A percentile compares a stretch with the other conserved stretches of the same genome.
These are phyloP conservation scores for Globisporangium takayamanum DNA, from an alignment of 352 stramenopile genomes.

Conservation along the genomic window DNA sequence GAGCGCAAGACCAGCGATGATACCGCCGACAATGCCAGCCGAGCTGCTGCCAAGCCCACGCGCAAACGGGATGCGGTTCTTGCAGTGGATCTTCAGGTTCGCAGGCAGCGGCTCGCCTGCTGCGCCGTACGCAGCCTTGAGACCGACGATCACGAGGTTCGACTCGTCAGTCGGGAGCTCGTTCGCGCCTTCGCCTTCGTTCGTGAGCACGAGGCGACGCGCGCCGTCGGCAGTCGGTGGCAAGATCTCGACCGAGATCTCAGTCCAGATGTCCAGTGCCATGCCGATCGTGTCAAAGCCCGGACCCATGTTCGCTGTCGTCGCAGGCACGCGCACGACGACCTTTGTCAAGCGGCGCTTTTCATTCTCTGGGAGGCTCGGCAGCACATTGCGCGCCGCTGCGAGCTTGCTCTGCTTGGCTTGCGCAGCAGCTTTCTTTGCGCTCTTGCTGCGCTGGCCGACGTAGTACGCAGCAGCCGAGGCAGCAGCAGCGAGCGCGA, in stretches of 20 bases:
- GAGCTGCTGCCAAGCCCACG: conserved; percentile 95
- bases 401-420: conserved; percentile 14
- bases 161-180: conserved; percentile 88
- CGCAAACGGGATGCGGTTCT: conserved; percentile 97
- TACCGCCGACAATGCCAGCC: conserved; percentile 97
- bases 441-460: conserved; percentile 35
- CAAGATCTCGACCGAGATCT: conserved; percentile 94
- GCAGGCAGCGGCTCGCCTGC: conserved; percentile 92
- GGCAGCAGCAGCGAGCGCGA: conserved; percentile 47
- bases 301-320: conserved; percentile 97
- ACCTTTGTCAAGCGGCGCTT: conserved; percentile 79
- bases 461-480: conserved; percentile 61
- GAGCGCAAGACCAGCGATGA: conserved; percentile 97
- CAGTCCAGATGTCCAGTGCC: conserved; percentile 98
- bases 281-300: conserved; percentile 98
- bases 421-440: conserved; percentile 18
- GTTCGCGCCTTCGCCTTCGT: conserved; percentile 93
- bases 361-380: conserved; percentile 24
- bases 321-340: conserved; percentile 97
- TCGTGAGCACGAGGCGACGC: conserved; percentile 92
- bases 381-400: conserved; percentile 11
- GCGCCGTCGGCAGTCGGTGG: conserved; percentile 21
- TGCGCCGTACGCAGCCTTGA: conserved; percentile 94
- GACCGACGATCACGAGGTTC: conserved; percentile 92
- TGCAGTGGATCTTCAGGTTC: conserved; percentile 94